A percentile compares a stretch with the other conserved stretches of the same genome.
Evolutionary conservation across 2,329 filamentous ascomycete genomes (phyloP).

Genomic region (Clathrospora elynae): DNA sequence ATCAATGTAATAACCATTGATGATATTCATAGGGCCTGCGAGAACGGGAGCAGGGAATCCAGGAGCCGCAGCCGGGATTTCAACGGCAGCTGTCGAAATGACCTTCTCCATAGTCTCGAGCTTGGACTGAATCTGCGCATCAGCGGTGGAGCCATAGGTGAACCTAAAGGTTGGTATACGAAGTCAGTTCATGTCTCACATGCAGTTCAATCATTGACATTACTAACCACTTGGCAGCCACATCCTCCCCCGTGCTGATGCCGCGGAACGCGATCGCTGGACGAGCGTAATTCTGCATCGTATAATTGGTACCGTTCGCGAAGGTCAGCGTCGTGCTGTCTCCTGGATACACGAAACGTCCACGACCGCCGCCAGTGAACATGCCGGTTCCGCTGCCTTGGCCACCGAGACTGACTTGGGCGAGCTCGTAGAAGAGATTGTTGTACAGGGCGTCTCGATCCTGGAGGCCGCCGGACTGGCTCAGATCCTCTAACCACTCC

Average conservation of each 20-base stretch:
- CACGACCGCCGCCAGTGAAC: conserved; percentile 53
- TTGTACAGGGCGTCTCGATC: conserved; percentile 65
- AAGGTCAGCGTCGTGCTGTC: conserved; percentile 52
- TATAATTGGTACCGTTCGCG: conserved; percentile 50
- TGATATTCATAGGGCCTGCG: conserved; percentile 47
- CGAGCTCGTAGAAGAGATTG: conserved; percentile 55
- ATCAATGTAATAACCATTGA: conserved; percentile 55
- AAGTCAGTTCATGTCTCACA: no score
- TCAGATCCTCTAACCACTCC: conserved; percentile 55
- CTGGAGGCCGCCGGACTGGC: conserved; percentile 56
- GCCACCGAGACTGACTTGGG: conserved; percentile 50
- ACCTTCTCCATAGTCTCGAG: conserved; percentile 4
- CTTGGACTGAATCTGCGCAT: conserved; percentile 1
- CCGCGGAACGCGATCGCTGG: conserved; percentile 47
- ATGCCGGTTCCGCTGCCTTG: conserved; percentile 50
- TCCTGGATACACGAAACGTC: conserved; percentile 52
- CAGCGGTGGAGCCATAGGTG: conserved; percentile 26
- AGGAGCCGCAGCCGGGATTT: conserved; percentile 34
- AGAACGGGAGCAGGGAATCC: conserved; percentile 53
- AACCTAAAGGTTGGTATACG: no score
- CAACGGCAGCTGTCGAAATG: conserved; percentile 13
- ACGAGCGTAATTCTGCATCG: conserved; percentile 52
- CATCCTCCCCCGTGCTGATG: conserved; percentile 49
- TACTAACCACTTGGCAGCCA: conserved; percentile 48
- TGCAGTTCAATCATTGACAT: no score